Evolutionary conservation across 768 basidiomycete genomes (phyloP).

Genomic region (Phallus indusiatus): DNA sequence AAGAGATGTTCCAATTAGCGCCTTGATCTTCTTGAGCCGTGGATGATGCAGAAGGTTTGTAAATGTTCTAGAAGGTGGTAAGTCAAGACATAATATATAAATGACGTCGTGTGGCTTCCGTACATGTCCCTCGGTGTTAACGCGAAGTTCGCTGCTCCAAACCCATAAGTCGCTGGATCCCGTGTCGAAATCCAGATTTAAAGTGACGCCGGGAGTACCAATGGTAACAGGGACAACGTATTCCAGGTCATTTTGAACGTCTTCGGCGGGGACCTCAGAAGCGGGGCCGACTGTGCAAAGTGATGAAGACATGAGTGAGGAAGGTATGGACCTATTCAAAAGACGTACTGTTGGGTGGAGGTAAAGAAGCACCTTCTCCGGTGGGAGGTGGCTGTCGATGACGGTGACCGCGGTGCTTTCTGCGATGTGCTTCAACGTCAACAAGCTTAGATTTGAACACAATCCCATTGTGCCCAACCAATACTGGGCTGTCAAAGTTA

Average conservation of each 20-base stretch:
- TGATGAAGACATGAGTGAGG: background rate
- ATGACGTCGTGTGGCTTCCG: background rate
- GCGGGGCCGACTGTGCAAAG: background rate
- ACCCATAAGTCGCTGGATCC: slow-evolving; percentile 12
- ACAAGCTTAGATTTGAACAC: background rate
- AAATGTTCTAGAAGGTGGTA: slow-evolving; percentile 16
- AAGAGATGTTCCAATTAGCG: slow-evolving; percentile 20
- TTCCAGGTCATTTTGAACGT: slow-evolving; percentile 25
- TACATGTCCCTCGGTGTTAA: slow-evolving; percentile 2
- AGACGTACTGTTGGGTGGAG: background rate
- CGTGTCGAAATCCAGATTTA: slow-evolving; percentile 27
- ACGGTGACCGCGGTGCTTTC: slow-evolving; percentile 2
- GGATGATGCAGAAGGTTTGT: slow-evolving; percentile 18
- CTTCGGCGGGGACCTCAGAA: slow-evolving; percentile 20
- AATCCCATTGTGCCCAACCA: slow-evolving; percentile 1
- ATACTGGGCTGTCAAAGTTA: slow-evolving; percentile 3
- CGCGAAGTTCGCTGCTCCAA: slow-evolving; percentile 15
- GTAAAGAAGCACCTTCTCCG: background rate
- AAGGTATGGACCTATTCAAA: background rate
- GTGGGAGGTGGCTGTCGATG: background rate
- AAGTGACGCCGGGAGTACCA: slow-evolving; percentile 29
- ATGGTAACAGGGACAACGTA: slow-evolving; percentile 31
- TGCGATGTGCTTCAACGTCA: background rate
- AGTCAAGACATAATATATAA: background rate
- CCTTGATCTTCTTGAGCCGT: slow-evolving; percentile 14